Percentiles rank a stretch among this genome's conserved stretches.
phyloP scores from a whole-genome alignment of 2,329 filamentous ascomycete species.

The Hypocrella siamensis region DNA sequence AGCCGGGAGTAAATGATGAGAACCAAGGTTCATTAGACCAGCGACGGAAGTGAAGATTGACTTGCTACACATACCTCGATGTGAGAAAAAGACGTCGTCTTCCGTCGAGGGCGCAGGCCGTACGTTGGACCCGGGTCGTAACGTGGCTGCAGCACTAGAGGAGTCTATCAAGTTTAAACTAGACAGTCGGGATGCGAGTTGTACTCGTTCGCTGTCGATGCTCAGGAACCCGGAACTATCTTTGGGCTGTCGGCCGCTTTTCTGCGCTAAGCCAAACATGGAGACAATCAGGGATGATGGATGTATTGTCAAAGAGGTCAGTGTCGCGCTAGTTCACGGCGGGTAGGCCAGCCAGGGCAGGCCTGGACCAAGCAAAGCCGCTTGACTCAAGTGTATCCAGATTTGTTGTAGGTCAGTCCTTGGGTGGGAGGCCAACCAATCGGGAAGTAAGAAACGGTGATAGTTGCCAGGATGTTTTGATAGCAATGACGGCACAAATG shows the following conservation, averaged over 20 bases:
- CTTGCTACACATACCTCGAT: slow-evolving; percentile 2
- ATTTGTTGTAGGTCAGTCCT: too few species aligned
- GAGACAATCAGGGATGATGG: slow-evolving; percentile 7
- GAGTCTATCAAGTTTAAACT: slow-evolving; percentile 1
- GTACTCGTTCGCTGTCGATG: slow-evolving; percentile 3
- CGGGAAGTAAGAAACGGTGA: too few species aligned
- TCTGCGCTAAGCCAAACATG: slow-evolving; percentile 22
- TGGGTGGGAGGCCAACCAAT: too few species aligned
- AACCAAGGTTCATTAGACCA: too few species aligned
- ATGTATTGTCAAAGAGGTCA: slow-evolving; percentile 1
- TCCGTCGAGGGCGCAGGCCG: slow-evolving; percentile 1
- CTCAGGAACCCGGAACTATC: slow-evolving; percentile 6
- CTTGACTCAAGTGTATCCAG: too few species aligned
- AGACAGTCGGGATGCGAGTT: slow-evolving; percentile 1
- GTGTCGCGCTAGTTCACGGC: background rate
- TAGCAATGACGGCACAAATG: too few species aligned
- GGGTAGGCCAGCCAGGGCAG: background rate
- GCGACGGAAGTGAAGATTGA: background rate
- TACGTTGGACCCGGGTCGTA: slow-evolving; percentile 1
- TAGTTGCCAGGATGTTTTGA: too few species aligned
- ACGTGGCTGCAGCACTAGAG: slow-evolving; percentile 1
- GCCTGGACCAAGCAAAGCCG: too few species aligned
- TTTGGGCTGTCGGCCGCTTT: slow-evolving; percentile 12
- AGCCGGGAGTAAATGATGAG: background rate
- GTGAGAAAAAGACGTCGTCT: background rate